Conservation (phyloP, 345 rosid species). For the Microthlaspi erraticum region DNA sequence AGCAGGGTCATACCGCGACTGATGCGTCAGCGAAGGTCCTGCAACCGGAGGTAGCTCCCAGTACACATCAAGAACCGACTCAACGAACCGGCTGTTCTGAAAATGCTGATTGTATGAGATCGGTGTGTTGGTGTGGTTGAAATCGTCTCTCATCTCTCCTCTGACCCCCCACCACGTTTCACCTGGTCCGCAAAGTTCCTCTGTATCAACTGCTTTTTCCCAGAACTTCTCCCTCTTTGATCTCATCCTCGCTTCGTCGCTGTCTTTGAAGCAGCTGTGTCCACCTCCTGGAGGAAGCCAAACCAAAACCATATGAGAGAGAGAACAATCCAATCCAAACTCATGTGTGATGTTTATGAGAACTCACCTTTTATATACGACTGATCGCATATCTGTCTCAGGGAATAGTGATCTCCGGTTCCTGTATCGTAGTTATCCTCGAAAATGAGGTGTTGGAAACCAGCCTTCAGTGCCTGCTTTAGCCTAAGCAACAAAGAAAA, state of each 20-base stretch:
- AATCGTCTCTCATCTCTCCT: constrained; percentile 90
- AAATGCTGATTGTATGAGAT: constrained; percentile 79
- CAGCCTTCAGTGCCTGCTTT: constrained; percentile 80
- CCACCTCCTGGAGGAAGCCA: constrained; percentile 77
- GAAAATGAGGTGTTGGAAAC: constrained; percentile 89
- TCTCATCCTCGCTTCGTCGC: constrained; percentile 92
- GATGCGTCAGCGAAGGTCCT: constrained; percentile 97
- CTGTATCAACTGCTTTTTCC: constrained; percentile 88
- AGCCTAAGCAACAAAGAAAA: constrained; percentile 53
- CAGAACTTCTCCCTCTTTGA: constrained; percentile 84
- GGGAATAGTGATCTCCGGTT: constrained; percentile 96
- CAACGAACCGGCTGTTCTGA: constrained; percentile 82
- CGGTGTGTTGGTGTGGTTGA: constrained; percentile 73
- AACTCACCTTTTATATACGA: constrained; percentile 73
- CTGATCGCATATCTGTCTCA: constrained; percentile 98
- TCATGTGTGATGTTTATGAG: neutral
- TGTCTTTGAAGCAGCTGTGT: constrained; percentile 89
- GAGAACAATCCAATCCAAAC: constrained; percentile 1
- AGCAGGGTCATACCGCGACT: constrained; percentile 90
- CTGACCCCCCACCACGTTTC: constrained; percentile 99
- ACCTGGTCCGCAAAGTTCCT: constrained; percentile 78
- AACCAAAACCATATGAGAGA: constrained; percentile 22
- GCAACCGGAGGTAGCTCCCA: constrained; percentile 99
- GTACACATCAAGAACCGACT: constrained; percentile 80
- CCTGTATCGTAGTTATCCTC: constrained; percentile 99